Conservation (phyloP, 108 stramenopile genomes). For the Skeletonema tropicum region DNA sequence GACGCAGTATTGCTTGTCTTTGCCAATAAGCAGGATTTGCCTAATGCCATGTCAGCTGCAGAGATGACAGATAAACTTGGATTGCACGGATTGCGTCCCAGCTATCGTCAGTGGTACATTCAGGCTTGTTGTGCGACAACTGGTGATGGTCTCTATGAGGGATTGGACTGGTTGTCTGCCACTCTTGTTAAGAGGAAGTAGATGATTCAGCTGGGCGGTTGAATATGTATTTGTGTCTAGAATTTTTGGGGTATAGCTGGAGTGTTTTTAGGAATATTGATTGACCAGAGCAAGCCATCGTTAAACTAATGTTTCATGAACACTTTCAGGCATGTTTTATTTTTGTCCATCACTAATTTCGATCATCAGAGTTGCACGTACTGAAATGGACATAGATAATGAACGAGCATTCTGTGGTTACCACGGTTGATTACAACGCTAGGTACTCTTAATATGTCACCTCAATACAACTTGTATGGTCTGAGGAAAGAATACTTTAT, state of each 20-base stretch:
- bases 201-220: neutral
- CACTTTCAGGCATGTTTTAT: too few species aligned
- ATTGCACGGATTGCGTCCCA: slow-evolving; percentile 90
- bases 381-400: too few species aligned
- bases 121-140: slow-evolving; percentile 98
- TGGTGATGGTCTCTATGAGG: slow-evolving; percentile 97
- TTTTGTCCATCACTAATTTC: neutral
- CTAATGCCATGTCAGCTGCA: slow-evolving; percentile 94
- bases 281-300: neutral
- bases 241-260: slow-evolving; percentile 2
- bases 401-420: too few species aligned
- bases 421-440: too few species aligned
- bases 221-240: neutral
- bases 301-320: neutral
- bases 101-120: slow-evolving; percentile 97
- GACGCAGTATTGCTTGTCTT: slow-evolving; percentile 95
- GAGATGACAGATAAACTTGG: slow-evolving; percentile 96
- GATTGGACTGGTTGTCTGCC: slow-evolving; percentile 96
- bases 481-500: too few species aligned
- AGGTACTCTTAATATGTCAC: too few species aligned
- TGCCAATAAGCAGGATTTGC: slow-evolving; percentile 98
- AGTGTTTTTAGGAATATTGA: neutral
- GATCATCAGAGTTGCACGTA: too few species aligned
- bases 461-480: too few species aligned
- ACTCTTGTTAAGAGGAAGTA: slow-evolving; percentile 90